Evolutionary conservation across 345 rosid species (phyloP).

Genomic region (Excoecaria cochinchinensis): DNA sequence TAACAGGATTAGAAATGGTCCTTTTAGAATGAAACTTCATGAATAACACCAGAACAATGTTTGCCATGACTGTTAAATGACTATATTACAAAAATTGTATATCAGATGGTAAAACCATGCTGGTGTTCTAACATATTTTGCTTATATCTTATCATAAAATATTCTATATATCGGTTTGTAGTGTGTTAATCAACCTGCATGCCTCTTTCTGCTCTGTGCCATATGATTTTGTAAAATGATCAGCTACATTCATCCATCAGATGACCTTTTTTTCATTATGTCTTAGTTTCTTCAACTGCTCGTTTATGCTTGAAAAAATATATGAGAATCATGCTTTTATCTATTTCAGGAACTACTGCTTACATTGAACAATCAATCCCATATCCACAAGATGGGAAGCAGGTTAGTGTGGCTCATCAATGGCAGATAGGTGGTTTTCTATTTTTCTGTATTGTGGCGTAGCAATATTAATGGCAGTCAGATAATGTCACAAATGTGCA

Average conservation of each 20-base stretch:
- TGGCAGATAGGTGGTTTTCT: background rate
- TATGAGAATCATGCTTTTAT: conserved; percentile 13
- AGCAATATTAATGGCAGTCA: background rate
- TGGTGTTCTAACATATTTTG: background rate
- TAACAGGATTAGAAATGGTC: background rate
- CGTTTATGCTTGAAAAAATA: background rate
- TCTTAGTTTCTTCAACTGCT: background rate
- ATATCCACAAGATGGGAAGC: conserved; percentile 80
- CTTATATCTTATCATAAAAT: background rate
- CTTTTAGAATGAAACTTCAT: background rate
- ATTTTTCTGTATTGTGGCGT: background rate
- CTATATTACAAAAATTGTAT: background rate
- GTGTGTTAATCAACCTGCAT: background rate
- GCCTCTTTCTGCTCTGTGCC: background rate
- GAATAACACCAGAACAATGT: background rate
- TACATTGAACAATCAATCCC: conserved; percentile 69
- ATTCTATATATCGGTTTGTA: background rate
- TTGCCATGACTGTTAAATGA: background rate
- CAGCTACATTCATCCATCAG: background rate
- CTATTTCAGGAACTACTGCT: conserved; percentile 60
- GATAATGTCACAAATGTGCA: background rate
- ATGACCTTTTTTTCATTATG: background rate
- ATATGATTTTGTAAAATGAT: background rate
- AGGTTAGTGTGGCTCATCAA: conserved; percentile 36
- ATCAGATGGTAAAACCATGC: background rate